A percentile compares a stretch with the other conserved stretches of the same genome.
Evolutionary conservation across 2,329 filamentous ascomycete genomes (phyloP).

Genomic region (Geoglossum cookeanum): DNA sequence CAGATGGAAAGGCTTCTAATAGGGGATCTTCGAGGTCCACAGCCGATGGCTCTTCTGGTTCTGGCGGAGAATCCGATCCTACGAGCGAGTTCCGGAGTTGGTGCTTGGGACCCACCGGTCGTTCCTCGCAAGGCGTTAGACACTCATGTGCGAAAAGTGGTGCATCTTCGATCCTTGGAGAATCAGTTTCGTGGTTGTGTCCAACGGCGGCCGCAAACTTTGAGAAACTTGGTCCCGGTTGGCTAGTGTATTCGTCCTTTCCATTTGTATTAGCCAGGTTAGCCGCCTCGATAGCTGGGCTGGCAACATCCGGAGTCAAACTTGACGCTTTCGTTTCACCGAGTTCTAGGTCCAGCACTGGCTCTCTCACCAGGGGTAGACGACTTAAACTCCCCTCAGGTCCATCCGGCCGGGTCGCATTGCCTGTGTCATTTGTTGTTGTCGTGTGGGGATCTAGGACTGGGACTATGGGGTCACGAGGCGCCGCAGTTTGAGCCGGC

Average conservation of each 20-base stretch:
- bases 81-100: background rate
- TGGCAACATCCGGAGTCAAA: background rate
- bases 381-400: background rate
- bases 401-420: background rate
- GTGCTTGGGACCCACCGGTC: background rate
- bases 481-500: background rate
- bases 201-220: background rate
- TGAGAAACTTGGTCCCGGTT: background rate
- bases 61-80: background rate
- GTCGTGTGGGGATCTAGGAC: background rate
- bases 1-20: conserved; percentile 3
- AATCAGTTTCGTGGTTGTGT: background rate
- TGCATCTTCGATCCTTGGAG: conserved; percentile 3
- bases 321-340: background rate
- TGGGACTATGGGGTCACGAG: background rate
- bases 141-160: conserved; percentile 4
- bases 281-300: background rate
- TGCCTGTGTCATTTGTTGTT: conserved; percentile 9
- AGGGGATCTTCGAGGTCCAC: conserved; percentile 3
- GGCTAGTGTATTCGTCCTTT: background rate
- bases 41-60: background rate
- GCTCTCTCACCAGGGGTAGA: background rate
- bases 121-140: background rate
- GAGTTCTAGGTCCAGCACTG: background rate
- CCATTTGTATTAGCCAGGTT: background rate